A percentile compares a stretch with the other conserved stretches of the same genome.
phyloP scores from a whole-genome alignment of 2,329 filamentous ascomycete genomes.

The Fusarium sp. region DNA sequence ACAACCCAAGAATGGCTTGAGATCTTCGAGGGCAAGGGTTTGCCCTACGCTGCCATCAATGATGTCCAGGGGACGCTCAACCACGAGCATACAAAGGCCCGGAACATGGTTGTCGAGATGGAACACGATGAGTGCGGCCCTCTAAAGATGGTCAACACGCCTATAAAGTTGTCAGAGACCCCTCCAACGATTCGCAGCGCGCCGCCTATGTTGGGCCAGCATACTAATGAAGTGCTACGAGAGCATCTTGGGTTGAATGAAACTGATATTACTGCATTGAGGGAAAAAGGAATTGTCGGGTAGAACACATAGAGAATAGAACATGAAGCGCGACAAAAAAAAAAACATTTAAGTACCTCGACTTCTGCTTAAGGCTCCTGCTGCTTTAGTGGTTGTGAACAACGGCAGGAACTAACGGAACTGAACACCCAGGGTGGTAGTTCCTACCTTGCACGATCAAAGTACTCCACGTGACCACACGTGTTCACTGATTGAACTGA shows the following conservation, averaged over 20 bases:
- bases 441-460: background rate
- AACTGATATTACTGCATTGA: constrained; percentile 70
- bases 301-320: constrained; percentile 47
- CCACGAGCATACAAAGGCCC: constrained; percentile 84
- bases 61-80: constrained; percentile 87
- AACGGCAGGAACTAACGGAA: background rate
- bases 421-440: background rate
- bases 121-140: constrained; percentile 85
- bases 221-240: constrained; percentile 80
- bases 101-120: constrained; percentile 90
- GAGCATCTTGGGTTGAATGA: constrained; percentile 70
- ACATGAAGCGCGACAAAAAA: background rate
- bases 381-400: background rate
- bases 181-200: constrained; percentile 79
- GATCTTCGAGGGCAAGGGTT: constrained; percentile 86
- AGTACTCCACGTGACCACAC: constrained; percentile 30
- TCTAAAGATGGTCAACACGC: constrained; percentile 91
- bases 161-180: constrained; percentile 91
- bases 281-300: constrained; percentile 72
- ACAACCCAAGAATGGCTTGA: constrained; percentile 91
- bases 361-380: background rate
- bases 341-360: background rate
- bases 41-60: constrained; percentile 94
- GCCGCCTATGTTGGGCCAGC: constrained; percentile 87
- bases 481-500: constrained; percentile 15